Evolutionary conservation across 225 moss, liverwort and hornwort genomes (phyloP).

Genomic region (Thuidium tamariscinum): DNA sequence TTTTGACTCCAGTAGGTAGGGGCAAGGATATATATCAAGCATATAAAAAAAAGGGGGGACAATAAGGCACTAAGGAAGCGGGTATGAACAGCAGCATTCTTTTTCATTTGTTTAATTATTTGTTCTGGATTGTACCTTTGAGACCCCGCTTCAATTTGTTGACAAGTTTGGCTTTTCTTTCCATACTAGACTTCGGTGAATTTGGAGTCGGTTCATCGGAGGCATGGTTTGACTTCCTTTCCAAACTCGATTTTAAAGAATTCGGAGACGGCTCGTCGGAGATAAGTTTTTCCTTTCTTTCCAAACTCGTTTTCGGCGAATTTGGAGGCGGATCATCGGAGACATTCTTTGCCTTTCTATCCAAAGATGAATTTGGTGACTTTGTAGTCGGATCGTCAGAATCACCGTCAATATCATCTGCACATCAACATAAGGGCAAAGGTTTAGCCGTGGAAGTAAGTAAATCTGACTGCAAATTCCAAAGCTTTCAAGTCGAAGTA

Average conservation of each 20-base stretch:
- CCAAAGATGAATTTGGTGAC: conserved; percentile 6
- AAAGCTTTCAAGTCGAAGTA: neutral
- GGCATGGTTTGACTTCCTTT: neutral
- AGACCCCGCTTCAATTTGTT: conserved; percentile 41
- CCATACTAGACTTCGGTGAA: conserved; percentile 30
- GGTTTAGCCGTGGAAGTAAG: neutral
- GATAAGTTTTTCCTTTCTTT: neutral
- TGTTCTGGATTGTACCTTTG: conserved; percentile 40
- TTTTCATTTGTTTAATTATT: neutral
- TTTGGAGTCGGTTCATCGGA: conserved; percentile 17
- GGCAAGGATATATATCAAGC: neutral
- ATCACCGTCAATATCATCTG: conserved; percentile 43
- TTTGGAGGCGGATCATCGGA: neutral
- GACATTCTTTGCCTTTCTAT: neutral
- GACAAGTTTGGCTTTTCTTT: conserved; percentile 42
- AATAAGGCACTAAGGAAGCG: neutral
- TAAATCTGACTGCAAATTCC: neutral
- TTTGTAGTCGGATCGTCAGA: conserved; percentile 14
- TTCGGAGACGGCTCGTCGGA: neutral
- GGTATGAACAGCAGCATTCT: neutral
- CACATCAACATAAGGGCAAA: neutral
- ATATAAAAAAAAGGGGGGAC: neutral
- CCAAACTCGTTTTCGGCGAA: conserved; percentile 12
- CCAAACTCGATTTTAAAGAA: neutral
- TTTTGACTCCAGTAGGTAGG: neutral